A percentile compares a stretch with the other conserved stretches of the same genome.
These are phyloP conservation scores for Tetradesmus lagerheimii DNA, from an alignment of 139 green algal genomes.

Conservation along the genomic window DNA sequence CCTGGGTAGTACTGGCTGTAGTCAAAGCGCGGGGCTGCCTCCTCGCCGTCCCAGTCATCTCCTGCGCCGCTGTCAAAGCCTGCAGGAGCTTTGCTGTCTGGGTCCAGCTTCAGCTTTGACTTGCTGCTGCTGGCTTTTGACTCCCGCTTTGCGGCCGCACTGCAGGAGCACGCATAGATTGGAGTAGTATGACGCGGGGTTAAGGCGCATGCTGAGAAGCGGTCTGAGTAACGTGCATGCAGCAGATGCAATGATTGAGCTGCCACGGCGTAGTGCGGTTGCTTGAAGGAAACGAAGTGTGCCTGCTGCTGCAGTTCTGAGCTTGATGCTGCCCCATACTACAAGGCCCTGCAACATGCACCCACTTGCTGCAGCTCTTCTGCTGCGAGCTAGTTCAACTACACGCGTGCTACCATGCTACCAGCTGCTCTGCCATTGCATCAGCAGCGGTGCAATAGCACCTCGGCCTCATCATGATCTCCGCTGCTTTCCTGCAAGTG, in stretches of 20 bases:
- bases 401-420: too few relatives aligned
- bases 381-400: too few relatives aligned
- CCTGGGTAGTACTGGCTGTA: constrained; percentile 73
- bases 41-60: background rate
- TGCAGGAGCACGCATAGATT: background rate
- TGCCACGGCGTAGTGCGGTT: background rate
- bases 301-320: background rate
- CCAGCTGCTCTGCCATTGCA: too few relatives aligned
- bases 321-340: background rate
- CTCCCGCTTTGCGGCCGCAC: background rate
- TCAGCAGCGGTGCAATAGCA: too few relatives aligned
- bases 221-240: too few relatives aligned
- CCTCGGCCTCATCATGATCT: too few relatives aligned
- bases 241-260: too few relatives aligned
- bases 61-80: background rate
- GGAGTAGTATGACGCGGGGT: too few relatives aligned
- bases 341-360: too few relatives aligned
- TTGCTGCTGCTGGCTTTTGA: background rate
- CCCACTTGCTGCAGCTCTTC: too few relatives aligned
- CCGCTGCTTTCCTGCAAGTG: background rate
- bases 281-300: background rate
- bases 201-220: too few relatives aligned
- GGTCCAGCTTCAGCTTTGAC: background rate
- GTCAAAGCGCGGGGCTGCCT: background rate
- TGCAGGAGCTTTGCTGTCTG: background rate